phyloP scores from a whole-genome alignment of 2,329 filamentous ascomycete species.

The Microdochium bolleyi region DNA sequence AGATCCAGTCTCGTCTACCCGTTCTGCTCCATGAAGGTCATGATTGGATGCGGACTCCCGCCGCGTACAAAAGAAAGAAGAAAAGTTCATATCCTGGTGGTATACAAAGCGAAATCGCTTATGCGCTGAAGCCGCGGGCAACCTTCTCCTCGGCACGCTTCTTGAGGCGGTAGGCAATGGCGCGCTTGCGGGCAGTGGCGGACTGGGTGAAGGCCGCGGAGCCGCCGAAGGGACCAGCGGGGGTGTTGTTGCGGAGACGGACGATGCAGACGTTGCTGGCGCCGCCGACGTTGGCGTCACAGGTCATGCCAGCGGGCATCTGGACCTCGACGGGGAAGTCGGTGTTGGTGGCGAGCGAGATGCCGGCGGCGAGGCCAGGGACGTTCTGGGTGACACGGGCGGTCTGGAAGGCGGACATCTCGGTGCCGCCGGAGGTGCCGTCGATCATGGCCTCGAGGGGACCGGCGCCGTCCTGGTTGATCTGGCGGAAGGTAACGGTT shows the following conservation, averaged over 20 bases:
- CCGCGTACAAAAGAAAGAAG: too few relatives aligned
- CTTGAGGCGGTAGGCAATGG: slow-evolving; percentile 43
- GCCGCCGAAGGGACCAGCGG: slow-evolving; percentile 60
- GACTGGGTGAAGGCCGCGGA: slow-evolving; percentile 58
- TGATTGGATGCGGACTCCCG: too few relatives aligned
- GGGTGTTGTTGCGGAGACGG: slow-evolving; percentile 52
- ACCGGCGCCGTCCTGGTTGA: slow-evolving; percentile 65
- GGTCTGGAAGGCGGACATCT: slow-evolving; percentile 49
- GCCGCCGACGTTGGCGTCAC: slow-evolving; percentile 49
- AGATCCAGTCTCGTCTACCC: too few relatives aligned
- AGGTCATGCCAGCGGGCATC: slow-evolving; percentile 62
- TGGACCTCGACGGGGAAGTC: slow-evolving; percentile 59
- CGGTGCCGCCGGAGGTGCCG: slow-evolving; percentile 53
- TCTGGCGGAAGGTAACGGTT: slow-evolving; percentile 58
- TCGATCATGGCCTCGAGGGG: slow-evolving; percentile 54
- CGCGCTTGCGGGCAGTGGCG: slow-evolving; percentile 49
- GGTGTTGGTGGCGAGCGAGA: slow-evolving; percentile 50
- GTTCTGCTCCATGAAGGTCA: too few relatives aligned
- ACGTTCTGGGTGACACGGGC: slow-evolving; percentile 54
- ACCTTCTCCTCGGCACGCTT: slow-evolving; percentile 18
- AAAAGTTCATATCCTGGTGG: too few relatives aligned
- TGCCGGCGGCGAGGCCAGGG: slow-evolving; percentile 49
- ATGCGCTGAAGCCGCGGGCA: background rate
- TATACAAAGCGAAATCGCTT: background rate
- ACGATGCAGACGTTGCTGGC: slow-evolving; percentile 57